Evolutionary conservation across 139 green algal species (phyloP).

Genomic region (Chlamydomonas incerta): DNA sequence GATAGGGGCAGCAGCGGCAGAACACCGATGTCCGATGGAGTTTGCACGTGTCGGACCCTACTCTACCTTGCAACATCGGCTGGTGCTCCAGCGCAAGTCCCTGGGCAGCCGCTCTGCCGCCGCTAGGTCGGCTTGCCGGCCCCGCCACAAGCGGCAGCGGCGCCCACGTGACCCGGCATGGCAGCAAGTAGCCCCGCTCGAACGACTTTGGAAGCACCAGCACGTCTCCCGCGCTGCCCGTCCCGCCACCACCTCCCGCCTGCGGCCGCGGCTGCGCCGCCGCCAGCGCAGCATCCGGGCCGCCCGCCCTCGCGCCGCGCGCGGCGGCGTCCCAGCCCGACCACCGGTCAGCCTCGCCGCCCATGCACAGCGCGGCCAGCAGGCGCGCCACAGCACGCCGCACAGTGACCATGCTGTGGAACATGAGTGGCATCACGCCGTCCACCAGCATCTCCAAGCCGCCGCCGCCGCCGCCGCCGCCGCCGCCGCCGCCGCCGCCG

Average conservation of each 20-base stretch:
- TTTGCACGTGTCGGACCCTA: no score
- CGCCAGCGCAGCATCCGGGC: neutral
- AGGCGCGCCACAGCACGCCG: constrained; percentile 56
- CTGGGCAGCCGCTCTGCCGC: neutral
- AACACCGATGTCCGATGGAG: neutral
- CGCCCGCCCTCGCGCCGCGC: neutral
- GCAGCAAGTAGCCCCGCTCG: constrained; percentile 18
- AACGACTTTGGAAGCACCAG: constrained; percentile 46
- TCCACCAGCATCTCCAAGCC: constrained; percentile 19
- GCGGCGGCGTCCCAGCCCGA: constrained; percentile 23
- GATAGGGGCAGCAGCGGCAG: neutral
- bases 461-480: neutral
- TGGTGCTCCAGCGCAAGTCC: neutral
- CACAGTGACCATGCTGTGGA: constrained; percentile 58
- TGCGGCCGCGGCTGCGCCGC: neutral
- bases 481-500: neutral
- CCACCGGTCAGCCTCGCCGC: constrained; percentile 52
- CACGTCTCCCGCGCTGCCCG: constrained; percentile 4
- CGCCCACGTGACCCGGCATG: constrained; percentile 43
- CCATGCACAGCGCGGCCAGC: constrained; percentile 52
- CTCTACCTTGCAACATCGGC: constrained; percentile 45
- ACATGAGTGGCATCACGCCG: constrained; percentile 48
- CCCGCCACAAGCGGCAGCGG: constrained; percentile 1
- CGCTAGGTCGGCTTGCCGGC: no score
- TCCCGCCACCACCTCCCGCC: neutral